Evolutionary conservation across 1,139 yeast genomes (phyloP).

Genomic region (Pichia terricola): DNA sequence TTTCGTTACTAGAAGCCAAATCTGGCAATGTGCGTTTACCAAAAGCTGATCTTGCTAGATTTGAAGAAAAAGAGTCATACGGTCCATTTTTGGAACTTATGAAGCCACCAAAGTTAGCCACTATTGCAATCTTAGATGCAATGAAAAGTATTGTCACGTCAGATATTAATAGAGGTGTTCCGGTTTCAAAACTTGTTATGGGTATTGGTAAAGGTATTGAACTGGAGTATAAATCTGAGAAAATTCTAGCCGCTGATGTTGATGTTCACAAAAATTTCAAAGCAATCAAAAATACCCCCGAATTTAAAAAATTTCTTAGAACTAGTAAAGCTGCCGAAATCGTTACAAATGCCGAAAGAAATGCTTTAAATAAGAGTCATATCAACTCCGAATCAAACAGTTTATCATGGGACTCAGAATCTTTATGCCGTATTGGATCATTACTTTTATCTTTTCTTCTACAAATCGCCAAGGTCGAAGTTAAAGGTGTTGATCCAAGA

Average conservation of each 20-base stretch:
- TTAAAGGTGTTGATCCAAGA: conserved; percentile 68
- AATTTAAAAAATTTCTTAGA: conserved; percentile 37
- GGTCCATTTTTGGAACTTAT: conserved; percentile 73
- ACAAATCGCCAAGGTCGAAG: conserved; percentile 75
- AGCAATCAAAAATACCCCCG: conserved; percentile 27
- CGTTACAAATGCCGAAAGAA: conserved; percentile 18
- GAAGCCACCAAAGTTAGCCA: conserved; percentile 72
- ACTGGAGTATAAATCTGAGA: conserved; percentile 67
- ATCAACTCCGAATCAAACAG: conserved; percentile 14
- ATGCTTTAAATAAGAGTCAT: conserved; percentile 8
- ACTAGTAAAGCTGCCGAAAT: conserved; percentile 21
- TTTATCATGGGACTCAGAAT: conserved; percentile 49
- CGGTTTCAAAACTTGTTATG: conserved; percentile 73
- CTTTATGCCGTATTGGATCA: conserved; percentile 78
- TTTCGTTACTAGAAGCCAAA: conserved; percentile 12
- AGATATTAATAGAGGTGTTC: conserved; percentile 75
- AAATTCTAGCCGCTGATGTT: conserved; percentile 48
- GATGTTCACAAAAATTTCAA: conserved; percentile 32
- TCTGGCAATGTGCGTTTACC: conserved; percentile 2
- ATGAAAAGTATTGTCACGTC: conserved; percentile 61
- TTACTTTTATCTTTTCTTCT: conserved; percentile 63
- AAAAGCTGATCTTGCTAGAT: conserved; percentile 20
- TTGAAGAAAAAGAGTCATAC: conserved; percentile 50
- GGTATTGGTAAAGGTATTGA: conserved; percentile 82
- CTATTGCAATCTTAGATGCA: conserved; percentile 74